Conservation (phyloP, 2,329 filamentous ascomycete genomes). For the Thelonectria olida region DNA sequence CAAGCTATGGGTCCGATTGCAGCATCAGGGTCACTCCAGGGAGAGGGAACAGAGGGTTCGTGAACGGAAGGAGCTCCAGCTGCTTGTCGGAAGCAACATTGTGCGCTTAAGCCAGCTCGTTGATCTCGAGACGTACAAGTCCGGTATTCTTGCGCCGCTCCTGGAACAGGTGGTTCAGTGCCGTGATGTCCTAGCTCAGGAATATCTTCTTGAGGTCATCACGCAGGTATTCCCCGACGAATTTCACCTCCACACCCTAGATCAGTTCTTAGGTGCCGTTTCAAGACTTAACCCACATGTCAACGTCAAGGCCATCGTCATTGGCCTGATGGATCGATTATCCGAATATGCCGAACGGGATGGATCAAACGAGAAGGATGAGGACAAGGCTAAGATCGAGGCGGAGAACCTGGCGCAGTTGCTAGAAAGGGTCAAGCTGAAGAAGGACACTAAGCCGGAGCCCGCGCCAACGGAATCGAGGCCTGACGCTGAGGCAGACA, state of each 20-base stretch:
- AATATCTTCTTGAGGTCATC: constrained; percentile 97
- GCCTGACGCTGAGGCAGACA: constrained; percentile 31
- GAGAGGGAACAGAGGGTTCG: constrained; percentile 93
- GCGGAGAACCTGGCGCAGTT: constrained; percentile 83
- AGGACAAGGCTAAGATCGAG: constrained; percentile 78
- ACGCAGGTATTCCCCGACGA: constrained; percentile 99
- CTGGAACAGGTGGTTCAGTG: constrained; percentile 98
- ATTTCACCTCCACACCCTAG: constrained; percentile 95
- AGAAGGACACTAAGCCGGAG: constrained; percentile 57
- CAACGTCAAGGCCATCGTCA: constrained; percentile 97
- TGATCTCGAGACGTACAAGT: constrained; percentile 93
- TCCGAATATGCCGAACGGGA: constrained; percentile 96
- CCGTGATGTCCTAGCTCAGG: constrained; percentile 93
- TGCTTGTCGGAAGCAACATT: constrained; percentile 95
- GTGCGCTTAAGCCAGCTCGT: constrained; percentile 95
- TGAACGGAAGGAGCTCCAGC: constrained; percentile 92
- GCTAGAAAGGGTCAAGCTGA: constrained; percentile 79
- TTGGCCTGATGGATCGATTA: constrained; percentile 95
- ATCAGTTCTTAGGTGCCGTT: constrained; percentile 93
- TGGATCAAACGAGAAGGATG: constrained; percentile 71
- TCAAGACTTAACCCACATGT: constrained; percentile 94
- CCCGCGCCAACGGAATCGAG: constrained; percentile 30
- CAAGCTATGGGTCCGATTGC: constrained; percentile 96
- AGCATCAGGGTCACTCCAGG: constrained; percentile 96
- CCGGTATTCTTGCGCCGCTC: constrained; percentile 85